A percentile compares a stretch with the other conserved stretches of the same genome.
phyloP scores from a whole-genome alignment of 2,329 filamentous ascomycete species.

The Trichoderma sp. region DNA sequence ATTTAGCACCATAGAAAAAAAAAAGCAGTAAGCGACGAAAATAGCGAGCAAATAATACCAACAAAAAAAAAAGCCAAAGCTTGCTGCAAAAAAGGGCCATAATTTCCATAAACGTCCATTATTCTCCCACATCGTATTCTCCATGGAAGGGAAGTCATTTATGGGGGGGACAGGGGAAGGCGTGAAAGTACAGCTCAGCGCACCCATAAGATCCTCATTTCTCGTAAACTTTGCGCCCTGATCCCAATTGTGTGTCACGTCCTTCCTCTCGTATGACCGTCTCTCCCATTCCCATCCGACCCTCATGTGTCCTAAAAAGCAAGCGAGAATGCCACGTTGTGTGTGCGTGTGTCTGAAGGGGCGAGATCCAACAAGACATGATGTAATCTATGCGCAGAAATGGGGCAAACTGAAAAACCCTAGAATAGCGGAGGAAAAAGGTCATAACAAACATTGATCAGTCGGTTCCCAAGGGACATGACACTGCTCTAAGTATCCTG shows the following conservation, averaged over 20 bases:
- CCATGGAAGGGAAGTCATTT: constrained; percentile 15
- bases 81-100: constrained; percentile 24
- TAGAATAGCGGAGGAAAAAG: constrained; percentile 34
- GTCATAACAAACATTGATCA: constrained; percentile 37
- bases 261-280: constrained; percentile 23
- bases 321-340: constrained; percentile 24
- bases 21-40: constrained; percentile 19
- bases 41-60: constrained; percentile 27
- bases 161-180: constrained; percentile 8
- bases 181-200: constrained; percentile 24
- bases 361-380: constrained; percentile 39
- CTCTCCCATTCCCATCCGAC: constrained; percentile 24
- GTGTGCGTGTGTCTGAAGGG: constrained; percentile 28
- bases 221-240: constrained; percentile 24
- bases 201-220: constrained; percentile 21
- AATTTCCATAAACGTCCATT: constrained; percentile 24
- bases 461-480: constrained; percentile 35
- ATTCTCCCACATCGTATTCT: constrained; percentile 6
- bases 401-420: constrained; percentile 25
- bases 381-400: constrained; percentile 43
- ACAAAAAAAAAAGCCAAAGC: constrained; percentile 23
- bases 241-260: constrained; percentile 22
- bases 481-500: constrained; percentile 28
- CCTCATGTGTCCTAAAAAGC: constrained; percentile 25
- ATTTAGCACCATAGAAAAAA: constrained; percentile 15